A percentile compares a stretch with the other conserved stretches of the same genome.
phyloP scores from a whole-genome alignment of 768 basidiomycete genomes.

The Boletus pseudopeckii region DNA sequence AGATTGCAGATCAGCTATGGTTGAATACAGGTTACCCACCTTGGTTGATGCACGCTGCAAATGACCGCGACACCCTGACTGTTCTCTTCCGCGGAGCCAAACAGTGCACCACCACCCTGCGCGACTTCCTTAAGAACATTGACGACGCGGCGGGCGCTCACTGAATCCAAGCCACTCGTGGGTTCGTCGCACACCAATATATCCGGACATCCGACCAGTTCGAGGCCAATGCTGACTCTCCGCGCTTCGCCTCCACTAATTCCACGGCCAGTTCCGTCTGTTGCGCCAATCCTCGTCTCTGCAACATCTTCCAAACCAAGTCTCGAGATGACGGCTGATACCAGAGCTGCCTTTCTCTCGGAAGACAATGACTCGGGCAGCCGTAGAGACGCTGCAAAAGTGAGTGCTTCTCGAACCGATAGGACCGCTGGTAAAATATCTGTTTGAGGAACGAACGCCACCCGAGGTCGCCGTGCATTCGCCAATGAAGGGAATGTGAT shows the following conservation, averaged over 20 bases:
- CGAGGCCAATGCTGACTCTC: constrained; percentile 85
- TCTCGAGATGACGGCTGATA: constrained; percentile 68
- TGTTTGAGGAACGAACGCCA: constrained; percentile 87
- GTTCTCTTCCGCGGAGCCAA: constrained; percentile 25
- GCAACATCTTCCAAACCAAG: constrained; percentile 72
- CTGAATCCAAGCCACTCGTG: constrained; percentile 78
- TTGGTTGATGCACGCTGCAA: constrained; percentile 86
- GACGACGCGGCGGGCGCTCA: constrained; percentile 80
- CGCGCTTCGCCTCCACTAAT: constrained; percentile 93
- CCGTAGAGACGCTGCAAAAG: constrained; percentile 83
- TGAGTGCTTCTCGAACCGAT: constrained; percentile 78
- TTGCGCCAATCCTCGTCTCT: constrained; percentile 63
- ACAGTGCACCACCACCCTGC: constrained; percentile 35
- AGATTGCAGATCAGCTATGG: background rate
- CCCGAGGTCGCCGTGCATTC: constrained; percentile 42
- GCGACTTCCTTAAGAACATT: constrained; percentile 74
- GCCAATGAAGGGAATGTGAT: constrained; percentile 52
- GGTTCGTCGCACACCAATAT: constrained; percentile 88
- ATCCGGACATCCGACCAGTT: constrained; percentile 82
- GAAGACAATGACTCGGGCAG: constrained; percentile 69
- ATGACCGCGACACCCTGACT: constrained; percentile 76
- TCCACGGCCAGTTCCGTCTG: constrained; percentile 68
- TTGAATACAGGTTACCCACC: constrained; percentile 36
- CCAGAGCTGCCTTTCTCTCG: constrained; percentile 61
- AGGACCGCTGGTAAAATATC: constrained; percentile 77